A percentile compares a stretch with the other conserved stretches of the same genome.
Evolutionary conservation across 169 alveolate species (phyloP).

Genomic region (Sarcocystis neurona): DNA sequence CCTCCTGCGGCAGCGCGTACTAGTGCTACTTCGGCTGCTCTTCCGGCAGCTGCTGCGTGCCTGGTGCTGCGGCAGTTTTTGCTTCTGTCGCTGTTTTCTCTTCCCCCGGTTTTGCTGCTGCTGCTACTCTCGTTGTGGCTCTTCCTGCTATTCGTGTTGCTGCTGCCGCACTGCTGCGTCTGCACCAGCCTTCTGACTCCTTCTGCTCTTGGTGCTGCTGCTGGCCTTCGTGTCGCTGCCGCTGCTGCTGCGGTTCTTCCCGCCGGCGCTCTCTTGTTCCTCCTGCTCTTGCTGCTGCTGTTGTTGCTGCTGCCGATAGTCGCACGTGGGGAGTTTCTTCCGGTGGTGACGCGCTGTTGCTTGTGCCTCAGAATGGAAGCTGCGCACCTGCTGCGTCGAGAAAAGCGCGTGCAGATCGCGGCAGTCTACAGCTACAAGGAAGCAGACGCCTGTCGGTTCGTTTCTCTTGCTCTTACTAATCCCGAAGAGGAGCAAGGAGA

Average conservation of each 20-base stretch:
- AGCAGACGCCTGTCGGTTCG: slow-evolving; percentile 27
- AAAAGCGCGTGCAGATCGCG: slow-evolving; percentile 48
- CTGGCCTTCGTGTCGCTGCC: no score
- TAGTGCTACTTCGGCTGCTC: no score
- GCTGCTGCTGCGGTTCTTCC: not conserved
- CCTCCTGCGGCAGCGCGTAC: no score
- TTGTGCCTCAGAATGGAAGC: slow-evolving; percentile 63
- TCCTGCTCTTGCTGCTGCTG: not conserved
- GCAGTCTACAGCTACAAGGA: slow-evolving; percentile 57
- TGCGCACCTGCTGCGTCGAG: slow-evolving; percentile 60
- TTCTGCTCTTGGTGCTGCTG: no score
- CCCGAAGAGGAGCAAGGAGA: slow-evolving; percentile 28
- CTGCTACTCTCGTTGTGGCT: no score
- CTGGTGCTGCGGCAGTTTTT: no score
- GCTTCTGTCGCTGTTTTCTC: no score
- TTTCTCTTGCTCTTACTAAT: not conserved
- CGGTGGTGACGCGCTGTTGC: not conserved
- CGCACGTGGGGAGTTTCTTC: not conserved
- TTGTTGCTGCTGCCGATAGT: not conserved
- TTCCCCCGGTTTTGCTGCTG: no score
- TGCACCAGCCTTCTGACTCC: no score
- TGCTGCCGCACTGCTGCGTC: no score
- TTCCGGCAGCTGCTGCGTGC: no score
- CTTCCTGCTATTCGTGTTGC: no score
- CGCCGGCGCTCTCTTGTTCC: not conserved